Evolutionary conservation across 176 grass and related monocot species (phyloP), one percentile per base, ranked within the genome.

Genomic region (Leersia perrieri): DNA sequence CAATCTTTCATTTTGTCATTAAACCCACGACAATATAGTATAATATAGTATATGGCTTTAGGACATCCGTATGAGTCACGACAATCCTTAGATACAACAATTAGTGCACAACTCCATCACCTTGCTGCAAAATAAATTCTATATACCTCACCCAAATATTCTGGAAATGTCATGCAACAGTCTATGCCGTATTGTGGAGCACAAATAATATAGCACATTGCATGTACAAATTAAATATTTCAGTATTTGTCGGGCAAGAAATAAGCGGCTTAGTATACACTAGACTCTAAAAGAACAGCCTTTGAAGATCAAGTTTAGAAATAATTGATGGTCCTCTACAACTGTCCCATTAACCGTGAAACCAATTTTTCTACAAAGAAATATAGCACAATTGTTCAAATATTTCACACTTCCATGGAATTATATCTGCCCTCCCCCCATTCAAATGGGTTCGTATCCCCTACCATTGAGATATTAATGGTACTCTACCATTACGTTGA

Each of bases 61-160:
- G 32, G 7, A n/a, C 42, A 57, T 66, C 39, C 25, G 0, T 45
- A 16, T 77, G 36, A 61, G 57, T 18, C 1, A 29, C 28, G 2
- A 78, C 27, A 32, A 22, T 75, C 11, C 31, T 38, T n/a, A 38
- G 11, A 38, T 40, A 39, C 29, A 55, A 3, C 31, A 76, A 10
- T 80, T 68, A 80, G 26, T 51, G 58, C 55, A 39, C 15, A 78
- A 78, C 66, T 36, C 33, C 40, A 27, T 49, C 15, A 47, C 40
- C 67, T 15, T 2, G 3, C 25, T 71, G 20, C n/a, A 15, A 63
- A 72, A 63, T 39, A 22, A 75, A 47, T 72, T 62, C 51, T 28
- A 47, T 11, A 35, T 63, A 8, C 42, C 10, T 72, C 31, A 35
- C 38, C 1, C 2, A 38, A 20, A 53, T 51, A 51, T 78, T 51